phyloP scores from a whole-genome alignment of 2,329 filamentous ascomycete genomes.

The Lecanicillium sp. region DNA sequence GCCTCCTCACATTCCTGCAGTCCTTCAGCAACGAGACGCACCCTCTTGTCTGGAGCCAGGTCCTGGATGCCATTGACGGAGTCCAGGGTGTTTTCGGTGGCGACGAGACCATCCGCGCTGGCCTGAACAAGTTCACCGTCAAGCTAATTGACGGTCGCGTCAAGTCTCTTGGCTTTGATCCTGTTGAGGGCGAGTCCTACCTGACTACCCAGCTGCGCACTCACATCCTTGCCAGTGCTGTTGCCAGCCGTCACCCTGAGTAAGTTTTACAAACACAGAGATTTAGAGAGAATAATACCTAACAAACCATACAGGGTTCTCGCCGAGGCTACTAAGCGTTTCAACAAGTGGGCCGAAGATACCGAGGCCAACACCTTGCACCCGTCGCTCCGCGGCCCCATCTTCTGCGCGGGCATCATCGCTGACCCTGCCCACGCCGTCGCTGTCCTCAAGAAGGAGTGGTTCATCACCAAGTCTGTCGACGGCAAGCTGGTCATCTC shows the following conservation, averaged over 20 bases:
- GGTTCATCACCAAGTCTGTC: slow-evolving; percentile 72
- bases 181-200: slow-evolving; percentile 70
- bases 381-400: slow-evolving; percentile 70
- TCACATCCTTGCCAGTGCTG: slow-evolving; percentile 69
- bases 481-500: slow-evolving; percentile 89
- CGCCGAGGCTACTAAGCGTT: slow-evolving; percentile 69
- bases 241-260: slow-evolving; percentile 68
- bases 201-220: slow-evolving; percentile 77
- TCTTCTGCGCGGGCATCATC: slow-evolving; percentile 74
- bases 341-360: slow-evolving; percentile 71
- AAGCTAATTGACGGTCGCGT: slow-evolving; percentile 70
- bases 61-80: slow-evolving; percentile 67
- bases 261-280: no score
- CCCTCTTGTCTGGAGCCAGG: slow-evolving; percentile 84
- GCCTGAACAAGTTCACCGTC: slow-evolving; percentile 71
- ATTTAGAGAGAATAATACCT: not conserved
- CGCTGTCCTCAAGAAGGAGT: slow-evolving; percentile 76
- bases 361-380: slow-evolving; percentile 64
- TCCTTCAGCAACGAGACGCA: slow-evolving; percentile 78
- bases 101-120: slow-evolving; percentile 64
- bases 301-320: slow-evolving; percentile 45
- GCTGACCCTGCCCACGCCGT: slow-evolving; percentile 62
- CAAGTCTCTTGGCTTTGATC: slow-evolving; percentile 80
- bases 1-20: slow-evolving; percentile 75
- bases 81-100: slow-evolving; percentile 82